Percentiles rank a stretch among this genome's conserved stretches.
Conservation (phyloP, 2,329 filamentous ascomycete species). For the Sporothrix brasiliensis region DNA sequence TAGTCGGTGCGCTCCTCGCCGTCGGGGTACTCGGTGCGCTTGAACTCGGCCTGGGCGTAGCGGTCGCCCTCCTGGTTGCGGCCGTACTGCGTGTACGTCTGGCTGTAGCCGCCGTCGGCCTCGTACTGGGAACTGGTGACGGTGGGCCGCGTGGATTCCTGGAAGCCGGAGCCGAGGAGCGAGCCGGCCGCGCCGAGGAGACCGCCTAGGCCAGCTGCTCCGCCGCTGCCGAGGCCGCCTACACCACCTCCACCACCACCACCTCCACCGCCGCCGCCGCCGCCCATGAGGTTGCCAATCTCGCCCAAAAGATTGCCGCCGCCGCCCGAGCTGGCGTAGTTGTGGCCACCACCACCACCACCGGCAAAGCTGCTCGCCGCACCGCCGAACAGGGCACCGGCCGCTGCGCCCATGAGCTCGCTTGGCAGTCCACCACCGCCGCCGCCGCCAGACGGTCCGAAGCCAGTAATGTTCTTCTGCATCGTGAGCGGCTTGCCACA, state of each 20-base stretch:
- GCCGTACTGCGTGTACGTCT: conserved; percentile 64
- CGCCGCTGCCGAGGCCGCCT: not conserved
- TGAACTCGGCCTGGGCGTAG: conserved; percentile 64
- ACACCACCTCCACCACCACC: conserved; percentile 9
- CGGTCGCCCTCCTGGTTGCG: conserved; percentile 53
- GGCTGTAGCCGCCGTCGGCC: conserved; percentile 63
- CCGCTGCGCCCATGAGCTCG: conserved; percentile 59
- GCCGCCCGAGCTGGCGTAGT: conserved; percentile 29
- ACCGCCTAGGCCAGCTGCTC: conserved; percentile 63
- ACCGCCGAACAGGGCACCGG: conserved; percentile 55
- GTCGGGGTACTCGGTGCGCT: conserved; percentile 59
- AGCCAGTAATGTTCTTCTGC: conserved; percentile 60
- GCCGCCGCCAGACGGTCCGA: conserved; percentile 43
- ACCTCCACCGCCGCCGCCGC: not conserved
- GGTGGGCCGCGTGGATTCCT: conserved; percentile 56
- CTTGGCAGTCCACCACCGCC: conserved; percentile 56
- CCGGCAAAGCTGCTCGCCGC: conserved; percentile 40
- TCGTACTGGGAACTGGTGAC: conserved; percentile 52
- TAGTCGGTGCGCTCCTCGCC: conserved; percentile 64
- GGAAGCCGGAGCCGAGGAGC: conserved; percentile 54
- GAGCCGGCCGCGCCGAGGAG: conserved; percentile 71
- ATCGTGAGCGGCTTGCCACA: conserved; percentile 78
- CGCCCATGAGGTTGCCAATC: conserved; percentile 12
- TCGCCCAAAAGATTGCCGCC: conserved; percentile 27
- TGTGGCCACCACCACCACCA: conserved; percentile 50